phyloP scores from a whole-genome alignment of 2,329 filamentous ascomycete species.

The Plenodomus tracheiphilus region DNA sequence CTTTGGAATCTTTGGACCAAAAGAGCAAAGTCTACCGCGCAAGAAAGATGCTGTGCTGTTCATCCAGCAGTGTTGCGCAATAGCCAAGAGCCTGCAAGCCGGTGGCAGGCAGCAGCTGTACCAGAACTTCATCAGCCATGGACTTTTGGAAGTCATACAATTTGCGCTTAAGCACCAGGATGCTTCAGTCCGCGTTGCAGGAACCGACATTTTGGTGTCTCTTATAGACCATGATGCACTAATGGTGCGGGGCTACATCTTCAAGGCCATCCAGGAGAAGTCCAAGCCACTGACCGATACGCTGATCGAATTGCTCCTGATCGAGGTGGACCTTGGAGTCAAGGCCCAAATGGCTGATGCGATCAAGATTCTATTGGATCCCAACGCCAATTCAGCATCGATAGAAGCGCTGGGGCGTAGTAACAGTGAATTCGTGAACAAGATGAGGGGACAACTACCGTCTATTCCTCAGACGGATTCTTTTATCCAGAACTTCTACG shows the following conservation, averaged over 20 bases:
- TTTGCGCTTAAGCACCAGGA: constrained; percentile 87
- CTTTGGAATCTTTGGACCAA: constrained; percentile 78
- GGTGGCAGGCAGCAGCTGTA: constrained; percentile 80
- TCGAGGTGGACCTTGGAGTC: constrained; percentile 90
- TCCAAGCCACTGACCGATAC: constrained; percentile 86
- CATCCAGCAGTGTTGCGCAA: constrained; percentile 92
- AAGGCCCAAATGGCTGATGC: constrained; percentile 96
- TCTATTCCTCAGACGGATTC: constrained; percentile 73
- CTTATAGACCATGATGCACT: constrained; percentile 95
- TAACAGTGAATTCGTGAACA: constrained; percentile 69
- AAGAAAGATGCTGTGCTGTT: constrained; percentile 96
- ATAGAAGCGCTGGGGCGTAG: constrained; percentile 63
- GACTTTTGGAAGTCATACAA: constrained; percentile 85
- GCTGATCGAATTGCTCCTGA: constrained; percentile 85
- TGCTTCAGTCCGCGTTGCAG: constrained; percentile 83
- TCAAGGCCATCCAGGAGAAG: constrained; percentile 87
- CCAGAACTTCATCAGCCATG: constrained; percentile 85
- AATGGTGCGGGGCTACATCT: constrained; percentile 91
- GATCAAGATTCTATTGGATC: constrained; percentile 87
- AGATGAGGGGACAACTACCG: constrained; percentile 58
- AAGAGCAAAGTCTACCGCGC: constrained; percentile 66
- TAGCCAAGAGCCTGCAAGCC: constrained; percentile 91
- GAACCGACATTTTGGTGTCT: constrained; percentile 89
- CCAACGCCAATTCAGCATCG: constrained; percentile 62
- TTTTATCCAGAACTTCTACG: constrained; percentile 88